Conservation (phyloP, 495 filamentous ascomycete species). For the Pyrenopolyporus hunteri region DNA sequence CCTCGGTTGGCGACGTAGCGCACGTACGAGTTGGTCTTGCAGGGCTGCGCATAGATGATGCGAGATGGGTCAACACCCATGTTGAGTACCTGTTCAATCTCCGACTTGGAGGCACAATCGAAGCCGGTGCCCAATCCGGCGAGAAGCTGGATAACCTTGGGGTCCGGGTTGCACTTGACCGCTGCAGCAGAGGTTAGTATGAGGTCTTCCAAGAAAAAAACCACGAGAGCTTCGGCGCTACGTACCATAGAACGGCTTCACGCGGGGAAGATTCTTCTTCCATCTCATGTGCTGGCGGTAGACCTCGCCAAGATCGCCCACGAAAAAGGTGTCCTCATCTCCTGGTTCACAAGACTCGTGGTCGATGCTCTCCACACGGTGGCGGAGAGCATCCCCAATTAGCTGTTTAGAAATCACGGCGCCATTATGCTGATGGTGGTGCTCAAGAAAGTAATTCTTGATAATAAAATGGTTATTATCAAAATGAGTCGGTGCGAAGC, state of each 20-base stretch:
- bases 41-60: conserved; percentile 98
- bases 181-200: conserved; percentile 60
- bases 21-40: conserved; percentile 98
- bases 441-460: conserved; percentile 47
- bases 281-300: conserved; percentile 98
- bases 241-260: conserved; percentile 97
- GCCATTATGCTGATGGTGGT: conserved; percentile 46
- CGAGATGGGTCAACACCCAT: conserved; percentile 86
- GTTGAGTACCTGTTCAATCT: conserved; percentile 88
- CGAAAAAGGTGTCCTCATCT: conserved; percentile 96
- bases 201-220: background rate
- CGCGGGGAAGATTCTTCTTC: conserved; percentile 90
- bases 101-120: conserved; percentile 95
- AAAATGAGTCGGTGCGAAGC: conserved; percentile 47
- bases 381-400: conserved; percentile 80
- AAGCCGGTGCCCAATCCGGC: conserved; percentile 90
- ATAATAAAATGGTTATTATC: conserved; percentile 55
- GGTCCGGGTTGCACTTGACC: conserved; percentile 98
- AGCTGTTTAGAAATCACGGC: conserved; percentile 57
- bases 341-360: conserved; percentile 84
- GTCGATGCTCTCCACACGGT: conserved; percentile 80
- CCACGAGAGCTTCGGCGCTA: background rate
- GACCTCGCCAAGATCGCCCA: conserved; percentile 96
- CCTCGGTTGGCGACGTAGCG: conserved; percentile 81
- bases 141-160: conserved; percentile 85